Percentiles rank a stretch among this genome's conserved stretches.
Evolutionary conservation across 2,329 filamentous ascomycete species (phyloP).

Genomic region (Fusarium sterilihyphosum): DNA sequence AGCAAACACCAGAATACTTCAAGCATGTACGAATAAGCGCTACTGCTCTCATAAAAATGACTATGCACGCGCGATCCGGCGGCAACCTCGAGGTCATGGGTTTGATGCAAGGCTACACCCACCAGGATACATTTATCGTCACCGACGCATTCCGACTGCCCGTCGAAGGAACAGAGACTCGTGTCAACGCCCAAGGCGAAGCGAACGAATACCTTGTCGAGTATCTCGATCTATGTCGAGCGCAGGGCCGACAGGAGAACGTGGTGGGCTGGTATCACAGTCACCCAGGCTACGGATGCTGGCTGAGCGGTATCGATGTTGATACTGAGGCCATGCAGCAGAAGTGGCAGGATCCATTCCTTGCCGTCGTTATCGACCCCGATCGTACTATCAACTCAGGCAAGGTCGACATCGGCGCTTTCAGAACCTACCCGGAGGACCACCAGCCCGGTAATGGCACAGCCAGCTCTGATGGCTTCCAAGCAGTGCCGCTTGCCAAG

Average conservation of each 20-base stretch:
- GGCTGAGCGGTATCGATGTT: conserved; percentile 96
- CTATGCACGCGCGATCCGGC: conserved; percentile 97
- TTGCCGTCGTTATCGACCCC: conserved; percentile 95
- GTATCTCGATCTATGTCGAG: conserved; percentile 80
- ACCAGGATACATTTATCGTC: conserved; percentile 85
- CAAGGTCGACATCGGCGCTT: conserved; percentile 97
- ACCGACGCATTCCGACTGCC: conserved; percentile 94
- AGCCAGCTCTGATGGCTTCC: conserved; percentile 64
- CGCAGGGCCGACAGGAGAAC: conserved; percentile 85
- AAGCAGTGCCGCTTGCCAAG: conserved; percentile 89
- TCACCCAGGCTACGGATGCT: conserved; percentile 97
- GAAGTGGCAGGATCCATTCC: conserved; percentile 86
- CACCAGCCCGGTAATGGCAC: conserved; percentile 63
- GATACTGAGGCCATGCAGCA: conserved; percentile 88
- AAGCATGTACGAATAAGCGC: conserved; percentile 93
- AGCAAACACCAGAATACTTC: conserved; percentile 83
- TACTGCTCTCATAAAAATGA: conserved; percentile 96
- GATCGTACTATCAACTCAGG: conserved; percentile 94
- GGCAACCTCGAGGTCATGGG: conserved; percentile 96
- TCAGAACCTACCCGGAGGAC: conserved; percentile 85
- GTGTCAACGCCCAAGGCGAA: conserved; percentile 94
- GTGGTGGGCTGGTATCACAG: conserved; percentile 98
- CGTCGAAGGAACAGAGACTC: conserved; percentile 97
- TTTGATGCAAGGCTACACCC: conserved; percentile 94
- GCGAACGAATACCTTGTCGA: conserved; percentile 97